Evolutionary conservation across 2,329 filamentous ascomycete genomes (phyloP), one percentile per base, ranked within the genome.

Genomic region (Fusarium devonianum): DNA sequence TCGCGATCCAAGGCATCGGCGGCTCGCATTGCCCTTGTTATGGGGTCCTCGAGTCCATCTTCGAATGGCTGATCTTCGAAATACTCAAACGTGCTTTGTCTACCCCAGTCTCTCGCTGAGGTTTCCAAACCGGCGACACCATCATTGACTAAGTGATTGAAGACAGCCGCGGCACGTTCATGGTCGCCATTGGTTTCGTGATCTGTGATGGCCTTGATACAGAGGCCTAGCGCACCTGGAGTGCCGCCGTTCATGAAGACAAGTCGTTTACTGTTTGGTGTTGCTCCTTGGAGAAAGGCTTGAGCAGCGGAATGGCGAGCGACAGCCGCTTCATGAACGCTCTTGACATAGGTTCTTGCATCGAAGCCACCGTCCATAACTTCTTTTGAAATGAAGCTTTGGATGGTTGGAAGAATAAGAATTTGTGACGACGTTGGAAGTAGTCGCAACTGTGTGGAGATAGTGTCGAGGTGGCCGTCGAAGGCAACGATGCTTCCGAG

Each of bases 201-300:
- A 40, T 79, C 68, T 65, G 78, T 78, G 39, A 87, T 84, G 21
- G 73, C 71, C 25, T 72, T 69, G 45, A 87, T 76, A 60, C 83
- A 87, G 17, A 78, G 70, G 5, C 77, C 69, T 42, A 80, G 78
- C 2, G 83, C 83, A 45, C 77, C 74, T 8, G 79, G 73, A 3
- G 80, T 81, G 8, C 84, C 83, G 3, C 84, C 84, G 41, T 84
- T 78, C 67, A 84, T 71, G 56, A 87, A 85, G 7, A 85, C 83
- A 4, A 87, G 66, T 47, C 78, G 77, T 56, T 79, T 83, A 49
- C 76, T 75, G 40, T 69, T 67, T 8, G 71, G 64, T 1, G 74
- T 75, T 6, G 79, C 76, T 8, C 71, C 71, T 29, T 70, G 67
- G 17, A 87, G 66, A 59, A 87, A 87, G 2, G 71, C 64, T 21